These are phyloP conservation scores for Arachis hypogaea DNA, from an alignment of 306 rosid genomes.

Conservation along the genomic window DNA sequence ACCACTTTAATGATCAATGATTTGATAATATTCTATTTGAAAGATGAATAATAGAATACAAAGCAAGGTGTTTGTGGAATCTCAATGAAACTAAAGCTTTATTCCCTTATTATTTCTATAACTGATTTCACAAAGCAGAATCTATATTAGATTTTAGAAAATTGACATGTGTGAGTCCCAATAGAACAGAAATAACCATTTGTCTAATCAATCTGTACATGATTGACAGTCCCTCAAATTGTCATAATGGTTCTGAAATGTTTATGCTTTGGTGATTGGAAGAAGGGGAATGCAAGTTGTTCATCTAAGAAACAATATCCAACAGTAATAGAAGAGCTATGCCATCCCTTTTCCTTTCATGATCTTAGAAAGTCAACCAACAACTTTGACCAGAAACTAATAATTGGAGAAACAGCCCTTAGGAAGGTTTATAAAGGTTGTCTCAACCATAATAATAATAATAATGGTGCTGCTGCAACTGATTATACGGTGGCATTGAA, in stretches of 20 bases:
- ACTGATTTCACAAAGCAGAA: background rate
- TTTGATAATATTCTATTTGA: no score
- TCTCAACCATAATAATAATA: no score
- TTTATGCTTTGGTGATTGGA: background rate
- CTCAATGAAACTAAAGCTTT: no score
- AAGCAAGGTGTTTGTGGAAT: background rate
- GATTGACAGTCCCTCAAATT: background rate
- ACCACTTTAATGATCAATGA: background rate
- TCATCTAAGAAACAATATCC: background rate
- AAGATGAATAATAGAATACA: no score
- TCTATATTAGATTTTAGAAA: no score
- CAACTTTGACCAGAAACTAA: constrained; percentile 11
- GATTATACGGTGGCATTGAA: no score
- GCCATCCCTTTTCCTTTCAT: constrained; percentile 31
- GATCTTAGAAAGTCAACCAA: constrained; percentile 37
- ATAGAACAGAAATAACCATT: no score
- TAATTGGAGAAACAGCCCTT: background rate
- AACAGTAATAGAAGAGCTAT: constrained; percentile 26
- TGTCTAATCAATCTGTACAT: background rate
- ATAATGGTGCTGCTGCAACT: no score
- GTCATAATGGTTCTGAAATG: background rate
- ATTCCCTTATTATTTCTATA: no score
- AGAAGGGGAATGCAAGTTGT: background rate
- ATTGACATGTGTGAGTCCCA: no score
- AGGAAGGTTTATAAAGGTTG: constrained; percentile 7